Base-by-base conservation (phyloP, 495 filamentous ascomycete genomes). In the Penicillium bialowiezense region DNA sequence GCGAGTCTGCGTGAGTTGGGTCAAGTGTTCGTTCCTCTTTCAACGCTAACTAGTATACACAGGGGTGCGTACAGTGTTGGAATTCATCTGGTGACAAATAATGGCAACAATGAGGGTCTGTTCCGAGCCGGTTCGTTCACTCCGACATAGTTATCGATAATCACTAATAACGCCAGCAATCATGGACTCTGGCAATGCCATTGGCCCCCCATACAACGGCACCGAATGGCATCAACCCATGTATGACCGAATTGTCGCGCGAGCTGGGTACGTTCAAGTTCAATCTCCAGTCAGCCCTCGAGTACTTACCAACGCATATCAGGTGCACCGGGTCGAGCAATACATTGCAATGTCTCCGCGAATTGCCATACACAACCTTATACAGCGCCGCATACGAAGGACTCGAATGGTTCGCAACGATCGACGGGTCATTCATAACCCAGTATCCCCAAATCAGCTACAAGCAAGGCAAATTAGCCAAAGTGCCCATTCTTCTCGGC, bases 301-400 rank as follows among this genome's bases (percentile, higher is more conserved):
- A n/a, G n/a, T n/a, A n/a, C n/a, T n/a, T n/a, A n/a, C 44, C 19
- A 1, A 43, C 43, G 13, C 28, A 8, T 12, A 1, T 9, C 17
- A 86, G 85, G 21, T 91, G 87, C 67, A 63, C 75, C 14, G 50
- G 57, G 5, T 63, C 79, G 4, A 45, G 65, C 5, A 74, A 87
- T 54, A 84, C 81, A 7, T 76, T 88, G 5, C 69, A 71, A 41
- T 90, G 86, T 64, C 78, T 88, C 15, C 81, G 84, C 19, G 62
- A 62, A 1, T 60, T 78, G 0, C 73, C 77, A 36, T 88, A 86
- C 62, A 60, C 65, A 1, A 76, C 69, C 1, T 78, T 81, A 57
- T 76, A 87, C 39, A 63, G 69, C n/a, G 76, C 78, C 0, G 77
- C 80, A 18, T 64, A 56, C 34, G 61, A 65, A 40, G 60, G 61